A percentile compares a stretch with the other conserved stretches of the same genome.
phyloP scores from a whole-genome alignment of 1,284 basidiomycete genomes.

The Cerioporus squamosus region DNA sequence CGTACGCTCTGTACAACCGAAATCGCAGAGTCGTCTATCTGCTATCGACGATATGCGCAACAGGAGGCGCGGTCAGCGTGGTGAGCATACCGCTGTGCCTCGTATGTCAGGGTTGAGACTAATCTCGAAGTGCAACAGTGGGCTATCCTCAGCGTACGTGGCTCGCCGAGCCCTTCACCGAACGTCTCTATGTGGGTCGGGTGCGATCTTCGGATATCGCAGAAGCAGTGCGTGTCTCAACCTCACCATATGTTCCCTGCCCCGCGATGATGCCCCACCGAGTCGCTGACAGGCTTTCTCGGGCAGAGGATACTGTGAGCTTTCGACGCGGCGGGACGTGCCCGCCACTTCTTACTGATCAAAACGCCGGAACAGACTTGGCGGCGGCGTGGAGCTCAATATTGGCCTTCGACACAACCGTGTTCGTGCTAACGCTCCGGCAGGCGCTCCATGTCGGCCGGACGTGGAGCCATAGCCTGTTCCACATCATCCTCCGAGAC shows the following conservation, averaged over 20 bases:
- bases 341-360: too few species aligned
- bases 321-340: too few species aligned
- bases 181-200: slow-evolving; percentile 1
- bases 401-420: slow-evolving; percentile 3
- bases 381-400: slow-evolving; percentile 14
- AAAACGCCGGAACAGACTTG: not conserved
- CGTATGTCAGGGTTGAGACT: not conserved
- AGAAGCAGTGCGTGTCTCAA: slow-evolving; percentile 5
- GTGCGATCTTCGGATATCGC: slow-evolving; percentile 7
- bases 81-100: not conserved
- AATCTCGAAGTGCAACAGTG: not conserved
- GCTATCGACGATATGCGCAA: not conserved
- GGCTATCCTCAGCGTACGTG: not conserved
- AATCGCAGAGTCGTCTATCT: not conserved
- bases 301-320: slow-evolving; percentile 11
- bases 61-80: not conserved
- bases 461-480: slow-evolving; percentile 3
- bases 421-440: slow-evolving; percentile 7
- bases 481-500: slow-evolving; percentile 9
- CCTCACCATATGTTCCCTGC: not conserved
- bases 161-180: not conserved
- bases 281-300: too few species aligned
- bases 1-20: slow-evolving; percentile 1
- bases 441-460: slow-evolving; percentile 3
- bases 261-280: too few species aligned